Evolutionary conservation across 352 stramenopile species (phyloP).

Genomic region (Pythium aristosporum): DNA sequence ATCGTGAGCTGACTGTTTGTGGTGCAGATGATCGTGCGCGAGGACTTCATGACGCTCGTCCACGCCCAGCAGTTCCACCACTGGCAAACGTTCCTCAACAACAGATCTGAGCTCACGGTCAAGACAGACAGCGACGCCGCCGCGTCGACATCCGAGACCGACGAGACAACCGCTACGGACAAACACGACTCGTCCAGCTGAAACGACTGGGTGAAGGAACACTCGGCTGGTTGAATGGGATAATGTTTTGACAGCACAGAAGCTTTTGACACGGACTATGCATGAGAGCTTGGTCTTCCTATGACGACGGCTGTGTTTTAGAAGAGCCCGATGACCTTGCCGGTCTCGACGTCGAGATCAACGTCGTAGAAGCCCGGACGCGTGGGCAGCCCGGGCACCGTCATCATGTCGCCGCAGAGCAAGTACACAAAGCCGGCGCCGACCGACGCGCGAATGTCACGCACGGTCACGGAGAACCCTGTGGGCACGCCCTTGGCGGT

Average conservation of each 20-base stretch:
- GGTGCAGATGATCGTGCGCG: slow-evolving; percentile 74
- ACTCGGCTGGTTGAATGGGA: background rate
- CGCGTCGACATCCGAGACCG: background rate
- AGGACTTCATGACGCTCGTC: slow-evolving; percentile 87
- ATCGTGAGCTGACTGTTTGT: background rate
- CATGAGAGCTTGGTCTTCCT: too few relatives aligned
- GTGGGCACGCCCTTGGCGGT: slow-evolving; percentile 93
- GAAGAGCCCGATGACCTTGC: slow-evolving; percentile 96
- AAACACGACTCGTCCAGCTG: background rate
- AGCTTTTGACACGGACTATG: background rate
- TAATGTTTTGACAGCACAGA: background rate
- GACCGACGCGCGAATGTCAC: slow-evolving; percentile 94
- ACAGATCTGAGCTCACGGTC: slow-evolving; percentile 51
- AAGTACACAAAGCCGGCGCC: slow-evolving; percentile 97
- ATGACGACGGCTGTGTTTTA: too few relatives aligned
- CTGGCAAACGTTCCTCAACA: slow-evolving; percentile 88
- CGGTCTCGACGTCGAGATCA: slow-evolving; percentile 93
- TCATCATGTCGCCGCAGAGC: slow-evolving; percentile 98
- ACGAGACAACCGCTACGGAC: background rate
- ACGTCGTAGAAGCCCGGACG: slow-evolving; percentile 98
- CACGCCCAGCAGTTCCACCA: slow-evolving; percentile 89
- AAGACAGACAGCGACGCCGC: slow-evolving; percentile 9
- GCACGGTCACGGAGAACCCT: slow-evolving; percentile 92
- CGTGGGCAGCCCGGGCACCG: slow-evolving; percentile 97
- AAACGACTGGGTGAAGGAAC: background rate